Evolutionary conservation across 2,329 filamentous ascomycete species (phyloP).

Genomic region (Tympanopsis confertula): DNA sequence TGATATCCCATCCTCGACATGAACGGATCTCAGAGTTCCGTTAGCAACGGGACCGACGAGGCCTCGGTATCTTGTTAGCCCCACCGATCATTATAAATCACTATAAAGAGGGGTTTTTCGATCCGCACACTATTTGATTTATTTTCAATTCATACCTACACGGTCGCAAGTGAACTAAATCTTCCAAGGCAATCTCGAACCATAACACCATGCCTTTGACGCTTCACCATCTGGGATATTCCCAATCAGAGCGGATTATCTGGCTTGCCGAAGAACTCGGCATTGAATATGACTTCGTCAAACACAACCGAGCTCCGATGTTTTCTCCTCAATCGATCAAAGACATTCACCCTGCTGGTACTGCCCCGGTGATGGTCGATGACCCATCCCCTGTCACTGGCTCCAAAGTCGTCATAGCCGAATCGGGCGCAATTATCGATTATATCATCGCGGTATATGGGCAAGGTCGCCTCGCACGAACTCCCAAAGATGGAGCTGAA

Average conservation of each 20-base stretch:
- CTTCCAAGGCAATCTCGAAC: too few species aligned
- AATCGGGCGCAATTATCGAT: constrained; percentile 47
- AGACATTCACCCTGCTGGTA: constrained; percentile 33
- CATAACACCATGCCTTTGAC: too few species aligned
- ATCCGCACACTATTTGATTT: too few species aligned
- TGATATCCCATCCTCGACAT: too few species aligned
- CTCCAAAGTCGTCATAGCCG: constrained; percentile 38
- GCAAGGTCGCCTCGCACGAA: constrained; percentile 28
- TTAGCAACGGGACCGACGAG: too few species aligned
- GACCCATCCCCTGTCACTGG: too few species aligned
- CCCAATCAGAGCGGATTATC: constrained; percentile 51
- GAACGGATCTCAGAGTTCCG: too few species aligned
- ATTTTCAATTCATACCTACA: too few species aligned
- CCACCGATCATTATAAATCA: too few species aligned
- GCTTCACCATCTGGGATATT: constrained; percentile 43
- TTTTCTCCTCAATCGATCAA: constrained; percentile 19
- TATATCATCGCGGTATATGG: constrained; percentile 47
- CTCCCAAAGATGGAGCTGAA: constrained; percentile 28
- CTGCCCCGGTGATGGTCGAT: constrained; percentile 46
- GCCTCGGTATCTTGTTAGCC: too few species aligned
- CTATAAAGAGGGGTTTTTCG: too few species aligned
- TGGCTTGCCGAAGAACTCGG: constrained; percentile 56
- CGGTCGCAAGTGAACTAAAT: too few species aligned
- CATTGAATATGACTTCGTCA: constrained; percentile 29
- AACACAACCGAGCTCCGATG: background rate